Base-by-base conservation (phyloP, 1,139 yeast genomes). In the Candida dubliniensis region DNA sequence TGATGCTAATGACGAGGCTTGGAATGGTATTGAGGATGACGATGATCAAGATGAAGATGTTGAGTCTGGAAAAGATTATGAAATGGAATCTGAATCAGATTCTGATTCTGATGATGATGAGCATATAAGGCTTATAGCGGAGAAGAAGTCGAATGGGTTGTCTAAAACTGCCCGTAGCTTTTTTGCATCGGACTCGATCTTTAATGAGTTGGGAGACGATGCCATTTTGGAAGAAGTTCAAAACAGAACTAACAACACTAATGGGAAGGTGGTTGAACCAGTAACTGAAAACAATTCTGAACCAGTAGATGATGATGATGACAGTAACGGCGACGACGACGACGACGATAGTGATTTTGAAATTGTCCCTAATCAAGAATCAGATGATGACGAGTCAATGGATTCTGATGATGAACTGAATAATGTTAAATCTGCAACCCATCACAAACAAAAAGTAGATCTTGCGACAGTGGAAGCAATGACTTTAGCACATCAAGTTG, bases 401-500 rank as follows among this genome's bases (percentile, higher is more conserved):
- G 79, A 79, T 32, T 71, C 71, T 9, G 77, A 74, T 38, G 78
- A 76, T 41, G 76, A 70, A 34, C 64, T 64, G 36, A 65, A 72
- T 44, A 59, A 60, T 44, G 51, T 58, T 14, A 65, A 65, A 33
- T 70, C 70, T 14, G 72, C 69, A 49, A 64, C 70, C 13, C 86
- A 84, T 55, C 71, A 79, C n/a, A n/a, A n/a, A 49, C 75, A 79
- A 49, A 84, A 79, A 49, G 81, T 89, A 37, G 96, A 89, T 50
- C 73, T 91, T 50, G 95, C 95, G 23, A 90, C 97, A 1, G 96
- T 87, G 1, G 96, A 90, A 64, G 97, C 97, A 5, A 95, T 95
- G 99, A 93, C 99, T 0, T 73, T 93, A 58, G 99, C 99, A 0
- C 99, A 95, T 61, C 91, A 93, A 66, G 76, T 95, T 40, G 99